A percentile compares a stretch with the other conserved stretches of the same genome.
Evolutionary conservation across 345 rosid species (phyloP).

Genomic region (Arabis hirsuta): DNA sequence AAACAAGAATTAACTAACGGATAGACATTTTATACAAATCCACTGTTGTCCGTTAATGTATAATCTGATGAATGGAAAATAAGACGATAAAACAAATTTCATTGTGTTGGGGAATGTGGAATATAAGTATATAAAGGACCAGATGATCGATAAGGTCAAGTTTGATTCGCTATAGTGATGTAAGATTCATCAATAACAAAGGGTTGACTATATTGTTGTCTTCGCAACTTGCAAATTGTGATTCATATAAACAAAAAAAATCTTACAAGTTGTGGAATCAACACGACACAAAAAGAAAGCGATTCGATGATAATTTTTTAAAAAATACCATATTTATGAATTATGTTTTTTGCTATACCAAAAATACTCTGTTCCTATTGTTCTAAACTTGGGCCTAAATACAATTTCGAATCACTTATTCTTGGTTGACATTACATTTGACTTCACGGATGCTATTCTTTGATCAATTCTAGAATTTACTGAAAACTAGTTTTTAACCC

Average conservation of each 20-base stretch:
- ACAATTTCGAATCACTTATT: slow-evolving; percentile 21
- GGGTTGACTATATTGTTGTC: slow-evolving; percentile 35
- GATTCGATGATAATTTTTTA: not conserved
- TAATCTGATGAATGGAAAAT: not conserved
- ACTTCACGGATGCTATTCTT: no score
- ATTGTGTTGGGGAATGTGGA: slow-evolving; percentile 17
- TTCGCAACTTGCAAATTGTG: slow-evolving; percentile 21
- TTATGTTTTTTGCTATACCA: no score
- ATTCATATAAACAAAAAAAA: not conserved
- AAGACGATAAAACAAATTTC: slow-evolving; percentile 6
- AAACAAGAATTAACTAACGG: not conserved
- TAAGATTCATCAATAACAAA: slow-evolving; percentile 35
- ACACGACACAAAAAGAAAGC: not conserved
- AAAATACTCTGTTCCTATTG: slow-evolving; percentile 17
- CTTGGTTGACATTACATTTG: slow-evolving; percentile 15
- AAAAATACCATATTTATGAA: not conserved
- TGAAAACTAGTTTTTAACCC: no score
- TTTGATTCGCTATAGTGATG: slow-evolving; percentile 29
- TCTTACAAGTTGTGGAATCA: slow-evolving; percentile 31
- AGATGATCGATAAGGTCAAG: slow-evolving; percentile 29
- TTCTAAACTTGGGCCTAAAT: slow-evolving; percentile 30
- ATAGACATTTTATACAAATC: not conserved
- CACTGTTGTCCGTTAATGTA: not conserved
- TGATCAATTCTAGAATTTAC: no score
- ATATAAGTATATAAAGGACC: slow-evolving; percentile 38